A percentile compares a stretch with the other conserved stretches of the same genome.
Conservation (phyloP, 768 basidiomycete genomes). For the Clitopilus passeckerianus region DNA sequence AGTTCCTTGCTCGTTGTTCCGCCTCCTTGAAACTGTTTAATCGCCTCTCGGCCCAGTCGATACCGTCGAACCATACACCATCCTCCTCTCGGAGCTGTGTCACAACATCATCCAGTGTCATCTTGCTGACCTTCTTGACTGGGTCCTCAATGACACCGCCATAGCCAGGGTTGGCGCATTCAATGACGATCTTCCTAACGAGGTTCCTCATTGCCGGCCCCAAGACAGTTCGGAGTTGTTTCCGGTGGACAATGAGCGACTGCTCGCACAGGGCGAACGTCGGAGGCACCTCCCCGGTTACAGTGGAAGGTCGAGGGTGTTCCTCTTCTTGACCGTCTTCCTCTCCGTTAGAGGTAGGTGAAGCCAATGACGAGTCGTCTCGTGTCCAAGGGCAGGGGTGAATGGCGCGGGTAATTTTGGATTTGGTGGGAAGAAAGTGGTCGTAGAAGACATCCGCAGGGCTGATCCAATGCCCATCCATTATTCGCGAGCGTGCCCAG, state of each 20-base stretch:
- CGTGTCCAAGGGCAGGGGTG: constrained; percentile 67
- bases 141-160: constrained; percentile 41
- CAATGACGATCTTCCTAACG: constrained; percentile 60
- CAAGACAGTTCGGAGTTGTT: constrained; percentile 56
- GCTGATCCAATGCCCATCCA: constrained; percentile 74
- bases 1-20: constrained; percentile 20
- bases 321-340: constrained; percentile 22
- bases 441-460: constrained; percentile 69
- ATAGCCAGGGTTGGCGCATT: constrained; percentile 40
- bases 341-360: constrained; percentile 6
- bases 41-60: constrained; percentile 59
- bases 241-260: constrained; percentile 52
- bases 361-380: constrained; percentile 13
- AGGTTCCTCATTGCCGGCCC: constrained; percentile 66
- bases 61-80: constrained; percentile 68
- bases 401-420: constrained; percentile 28
- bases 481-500: constrained; percentile 66
- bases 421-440: constrained; percentile 31
- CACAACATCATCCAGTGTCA: constrained; percentile 61
- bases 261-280: constrained; percentile 61
- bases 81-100: constrained; percentile 53
- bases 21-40: constrained; percentile 29
- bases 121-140: constrained; percentile 45
- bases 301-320: constrained; percentile 46
- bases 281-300: constrained; percentile 52